A percentile compares a stretch with the other conserved stretches of the same genome.
These are phyloP conservation scores for Breviolum minutum DNA, from an alignment of 73 alveolate genomes.

Conservation along the genomic window DNA sequence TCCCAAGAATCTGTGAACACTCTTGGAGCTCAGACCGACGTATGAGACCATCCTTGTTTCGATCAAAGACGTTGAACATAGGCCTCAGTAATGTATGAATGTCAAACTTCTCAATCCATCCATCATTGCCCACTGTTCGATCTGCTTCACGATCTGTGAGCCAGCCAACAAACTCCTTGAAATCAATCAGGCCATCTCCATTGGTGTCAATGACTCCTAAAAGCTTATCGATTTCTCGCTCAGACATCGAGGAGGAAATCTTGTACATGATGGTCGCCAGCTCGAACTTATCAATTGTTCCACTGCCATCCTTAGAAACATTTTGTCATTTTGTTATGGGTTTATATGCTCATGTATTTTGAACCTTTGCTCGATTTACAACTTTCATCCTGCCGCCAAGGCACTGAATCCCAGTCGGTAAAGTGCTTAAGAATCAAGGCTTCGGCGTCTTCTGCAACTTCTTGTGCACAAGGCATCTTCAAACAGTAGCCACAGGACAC, in stretches of 20 bases:
- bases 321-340: too few relatives aligned
- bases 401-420: conserved; percentile 53
- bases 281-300: conserved; percentile 78
- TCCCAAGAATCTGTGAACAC: conserved; percentile 73
- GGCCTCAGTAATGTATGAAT: conserved; percentile 52
- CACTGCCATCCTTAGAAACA: conserved; percentile 35
- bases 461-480: conserved; percentile 64
- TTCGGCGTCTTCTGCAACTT: conserved; percentile 69
- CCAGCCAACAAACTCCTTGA: conserved; percentile 65
- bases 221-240: conserved; percentile 33
- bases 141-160: conserved; percentile 68
- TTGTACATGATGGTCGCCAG: conserved; percentile 84
- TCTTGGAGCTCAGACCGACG: conserved; percentile 45
- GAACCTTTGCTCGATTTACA: too few relatives aligned
- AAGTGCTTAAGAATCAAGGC: conserved; percentile 58
- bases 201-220: conserved; percentile 49
- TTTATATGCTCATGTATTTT: too few relatives aligned
- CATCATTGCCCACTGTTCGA: conserved; percentile 72
- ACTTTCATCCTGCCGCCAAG: background rate
- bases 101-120: conserved; percentile 64
- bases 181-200: conserved; percentile 54
- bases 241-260: conserved; percentile 64
- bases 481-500: background rate
- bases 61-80: conserved; percentile 76
- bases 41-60: conserved; percentile 60